phyloP scores from a whole-genome alignment of 257 asterid species.

The Solanum chiquidenum region DNA sequence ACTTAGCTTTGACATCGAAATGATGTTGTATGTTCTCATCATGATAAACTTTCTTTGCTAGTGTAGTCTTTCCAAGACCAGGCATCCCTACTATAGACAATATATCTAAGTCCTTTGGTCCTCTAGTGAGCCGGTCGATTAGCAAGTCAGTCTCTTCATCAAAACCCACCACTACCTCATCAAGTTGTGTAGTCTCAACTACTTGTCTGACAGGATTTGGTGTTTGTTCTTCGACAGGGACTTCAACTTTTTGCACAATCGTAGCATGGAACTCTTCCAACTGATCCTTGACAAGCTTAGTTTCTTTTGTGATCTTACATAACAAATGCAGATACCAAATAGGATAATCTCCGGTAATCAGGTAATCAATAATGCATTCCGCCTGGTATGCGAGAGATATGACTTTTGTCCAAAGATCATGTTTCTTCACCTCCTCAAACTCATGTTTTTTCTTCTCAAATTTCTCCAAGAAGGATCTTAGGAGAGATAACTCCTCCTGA shows the following conservation, averaged over 20 bases:
- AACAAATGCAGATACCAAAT: neutral
- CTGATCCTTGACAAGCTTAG: neutral
- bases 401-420: neutral
- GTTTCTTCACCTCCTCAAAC: neutral
- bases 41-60: neutral
- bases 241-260: neutral
- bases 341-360: neutral
- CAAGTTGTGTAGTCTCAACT: neutral
- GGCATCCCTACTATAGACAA: constrained; percentile 11
- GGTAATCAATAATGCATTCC: neutral
- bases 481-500: neutral
- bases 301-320: neutral
- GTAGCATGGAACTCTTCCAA: neutral
- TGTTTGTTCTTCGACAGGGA: neutral
- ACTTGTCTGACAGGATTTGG: neutral
- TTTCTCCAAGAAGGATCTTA: neutral
- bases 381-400: neutral
- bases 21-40: neutral
- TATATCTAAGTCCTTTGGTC: neutral
- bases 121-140: neutral
- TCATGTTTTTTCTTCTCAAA: neutral
- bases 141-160: neutral
- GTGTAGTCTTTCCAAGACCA: constrained; percentile 4
- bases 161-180: neutral
- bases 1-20: neutral